A percentile compares a stretch with the other conserved stretches of the same genome.
phyloP scores from a whole-genome alignment of 2,329 filamentous ascomycete species.

The Hymenoscyphus repandus region DNA sequence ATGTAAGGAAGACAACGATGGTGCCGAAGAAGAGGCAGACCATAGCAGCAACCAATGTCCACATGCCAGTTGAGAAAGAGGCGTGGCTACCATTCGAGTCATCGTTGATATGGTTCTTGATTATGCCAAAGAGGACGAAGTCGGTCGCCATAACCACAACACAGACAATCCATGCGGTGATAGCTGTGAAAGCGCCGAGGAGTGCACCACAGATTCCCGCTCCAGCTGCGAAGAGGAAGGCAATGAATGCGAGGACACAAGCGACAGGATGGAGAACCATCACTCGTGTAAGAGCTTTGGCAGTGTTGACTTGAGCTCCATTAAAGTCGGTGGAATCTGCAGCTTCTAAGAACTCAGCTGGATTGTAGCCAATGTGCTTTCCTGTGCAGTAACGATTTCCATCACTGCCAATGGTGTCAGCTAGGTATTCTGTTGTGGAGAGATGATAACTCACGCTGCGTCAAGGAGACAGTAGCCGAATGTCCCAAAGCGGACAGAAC shows the following conservation, averaged over 20 bases:
- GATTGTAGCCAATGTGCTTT: constrained; percentile 50
- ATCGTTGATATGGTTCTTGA: constrained; percentile 49
- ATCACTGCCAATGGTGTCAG: constrained; percentile 1
- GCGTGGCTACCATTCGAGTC: constrained; percentile 30
- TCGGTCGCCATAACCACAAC: constrained; percentile 48
- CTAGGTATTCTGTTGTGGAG: neutral
- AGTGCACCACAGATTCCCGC: constrained; percentile 48
- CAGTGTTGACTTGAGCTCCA: constrained; percentile 38
- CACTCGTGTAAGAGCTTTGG: constrained; percentile 47
- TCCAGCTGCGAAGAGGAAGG: constrained; percentile 50
- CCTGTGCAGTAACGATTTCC: constrained; percentile 44
- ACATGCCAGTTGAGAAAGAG: constrained; percentile 48
- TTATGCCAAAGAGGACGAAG: constrained; percentile 51
- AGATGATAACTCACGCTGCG: constrained; percentile 17
- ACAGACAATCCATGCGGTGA: constrained; percentile 44
- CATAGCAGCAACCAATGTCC: constrained; percentile 53
- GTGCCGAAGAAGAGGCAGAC: constrained; percentile 50
- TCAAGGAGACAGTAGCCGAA: constrained; percentile 52
- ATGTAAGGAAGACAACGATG: constrained; percentile 55
- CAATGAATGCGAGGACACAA: constrained; percentile 51
- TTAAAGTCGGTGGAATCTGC: constrained; percentile 37
- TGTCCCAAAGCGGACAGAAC: constrained; percentile 48
- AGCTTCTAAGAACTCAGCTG: constrained; percentile 39
- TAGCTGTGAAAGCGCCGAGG: constrained; percentile 42
- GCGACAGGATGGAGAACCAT: constrained; percentile 60